Conservation (phyloP, 208 protist species). For the Leishmania guyanensis region DNA sequence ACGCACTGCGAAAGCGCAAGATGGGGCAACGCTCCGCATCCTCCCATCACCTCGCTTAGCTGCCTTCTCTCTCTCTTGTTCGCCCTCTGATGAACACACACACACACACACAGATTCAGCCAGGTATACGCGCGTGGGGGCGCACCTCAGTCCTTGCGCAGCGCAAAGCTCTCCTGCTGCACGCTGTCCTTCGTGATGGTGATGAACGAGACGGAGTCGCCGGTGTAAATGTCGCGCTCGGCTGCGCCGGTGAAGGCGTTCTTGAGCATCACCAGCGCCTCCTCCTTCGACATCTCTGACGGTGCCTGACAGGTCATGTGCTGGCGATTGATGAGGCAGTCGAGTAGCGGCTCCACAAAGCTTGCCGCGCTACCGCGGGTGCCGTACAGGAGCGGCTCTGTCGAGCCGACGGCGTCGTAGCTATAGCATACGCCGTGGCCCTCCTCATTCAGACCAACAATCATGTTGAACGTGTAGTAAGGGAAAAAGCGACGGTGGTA, state of each 20-base stretch:
- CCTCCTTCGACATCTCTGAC: slow-evolving; percentile 66
- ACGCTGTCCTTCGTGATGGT: slow-evolving; percentile 89
- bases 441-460: slow-evolving; percentile 96
- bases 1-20: neutral
- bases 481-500: slow-evolving; percentile 99
- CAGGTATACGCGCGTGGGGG: neutral
- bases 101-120: neutral
- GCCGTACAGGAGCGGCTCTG: slow-evolving; percentile 94
- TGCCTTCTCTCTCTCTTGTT: neutral
- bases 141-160: slow-evolving; percentile 68
- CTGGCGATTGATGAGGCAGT: slow-evolving; percentile 94
- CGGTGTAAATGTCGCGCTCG: slow-evolving; percentile 98
- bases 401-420: slow-evolving; percentile 98
- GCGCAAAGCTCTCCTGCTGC: slow-evolving; percentile 67
- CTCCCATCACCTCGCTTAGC: neutral
- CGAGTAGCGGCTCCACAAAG: slow-evolving; percentile 98
- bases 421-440: slow-evolving; percentile 96
- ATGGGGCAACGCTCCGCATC: neutral
- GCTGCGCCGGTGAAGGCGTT: slow-evolving; percentile 96
- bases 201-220: slow-evolving; percentile 95
- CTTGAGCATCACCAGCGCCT: slow-evolving; percentile 93
- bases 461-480: slow-evolving; percentile 99
- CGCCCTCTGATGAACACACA: neutral
- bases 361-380: slow-evolving; percentile 91
- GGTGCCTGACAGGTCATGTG: slow-evolving; percentile 79